A percentile compares a stretch with the other conserved stretches of the same genome.
Conservation (phyloP, 257 asterid species). For the Linaria vulgaris region DNA sequence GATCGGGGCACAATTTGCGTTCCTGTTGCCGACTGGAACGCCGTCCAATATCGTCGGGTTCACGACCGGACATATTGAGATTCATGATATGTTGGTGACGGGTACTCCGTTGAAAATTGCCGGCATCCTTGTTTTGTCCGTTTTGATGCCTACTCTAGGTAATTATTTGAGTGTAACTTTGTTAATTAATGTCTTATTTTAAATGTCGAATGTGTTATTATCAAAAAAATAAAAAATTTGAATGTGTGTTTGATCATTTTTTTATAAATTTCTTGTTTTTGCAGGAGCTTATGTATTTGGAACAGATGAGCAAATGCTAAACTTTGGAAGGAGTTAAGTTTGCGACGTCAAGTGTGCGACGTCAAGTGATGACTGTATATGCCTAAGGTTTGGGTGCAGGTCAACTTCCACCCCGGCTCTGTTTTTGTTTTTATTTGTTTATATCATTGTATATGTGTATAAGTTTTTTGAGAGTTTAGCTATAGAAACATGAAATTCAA, state of each 20-base stretch:
- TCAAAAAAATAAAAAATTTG: not conserved
- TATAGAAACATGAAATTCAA: too few relatives aligned
- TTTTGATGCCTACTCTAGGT: slow-evolving; percentile 93
- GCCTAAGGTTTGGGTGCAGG: too few relatives aligned
- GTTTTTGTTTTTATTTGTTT: too few relatives aligned
- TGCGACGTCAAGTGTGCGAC: too few relatives aligned
- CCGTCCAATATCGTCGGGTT: slow-evolving; percentile 89
- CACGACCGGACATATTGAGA: slow-evolving; percentile 73
- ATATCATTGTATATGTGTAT: too few relatives aligned
- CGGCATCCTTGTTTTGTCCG: slow-evolving; percentile 49
- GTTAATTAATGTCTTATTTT: not conserved
- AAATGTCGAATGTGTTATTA: too few relatives aligned
- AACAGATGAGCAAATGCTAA: slow-evolving; percentile 43
- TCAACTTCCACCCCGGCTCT: too few relatives aligned
- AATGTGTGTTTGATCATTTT: not conserved
- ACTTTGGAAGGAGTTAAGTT: slow-evolving; percentile 26
- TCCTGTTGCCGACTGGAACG: slow-evolving; percentile 73
- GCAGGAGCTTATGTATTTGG: slow-evolving; percentile 68
- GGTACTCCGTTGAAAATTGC: slow-evolving; percentile 68
- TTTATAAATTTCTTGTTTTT: not conserved
- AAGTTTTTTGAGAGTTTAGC: too few relatives aligned
- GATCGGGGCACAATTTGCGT: slow-evolving; percentile 72
- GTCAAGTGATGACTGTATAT: too few relatives aligned
- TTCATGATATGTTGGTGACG: slow-evolving; percentile 56
- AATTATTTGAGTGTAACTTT: slow-evolving; percentile 4